These are phyloP conservation scores for Colletotrichum limetticola DNA, from an alignment of 2,329 filamentous ascomycete genomes.

Conservation along the genomic window DNA sequence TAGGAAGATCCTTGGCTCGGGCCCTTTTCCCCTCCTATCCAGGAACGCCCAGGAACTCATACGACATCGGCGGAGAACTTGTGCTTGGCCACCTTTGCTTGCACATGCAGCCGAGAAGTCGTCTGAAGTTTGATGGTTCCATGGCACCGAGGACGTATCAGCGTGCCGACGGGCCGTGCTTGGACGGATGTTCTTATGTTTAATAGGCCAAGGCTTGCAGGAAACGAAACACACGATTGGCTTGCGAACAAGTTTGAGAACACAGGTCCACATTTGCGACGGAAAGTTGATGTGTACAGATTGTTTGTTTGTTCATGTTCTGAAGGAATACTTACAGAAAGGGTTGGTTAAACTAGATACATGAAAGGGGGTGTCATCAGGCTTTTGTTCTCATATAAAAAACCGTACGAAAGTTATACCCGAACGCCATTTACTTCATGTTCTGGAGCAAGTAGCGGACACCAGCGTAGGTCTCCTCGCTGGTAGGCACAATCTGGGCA, in stretches of 20 bases:
- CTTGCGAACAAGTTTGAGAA: not conserved
- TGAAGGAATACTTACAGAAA: not conserved
- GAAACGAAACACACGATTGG: not conserved
- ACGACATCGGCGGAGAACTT: not conserved
- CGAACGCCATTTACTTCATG: constrained; percentile 43
- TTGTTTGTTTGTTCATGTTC: not conserved
- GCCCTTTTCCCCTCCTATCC: not conserved
- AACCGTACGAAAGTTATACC: too few relatives aligned
- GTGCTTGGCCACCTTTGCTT: too few relatives aligned
- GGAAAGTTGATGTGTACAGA: not conserved
- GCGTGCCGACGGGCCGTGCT: not conserved
- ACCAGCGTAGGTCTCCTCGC: constrained; percentile 55
- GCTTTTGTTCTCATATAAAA: too few relatives aligned
- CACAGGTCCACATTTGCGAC: not conserved
- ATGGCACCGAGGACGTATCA: constrained; percentile 20
- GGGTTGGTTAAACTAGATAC: not conserved
- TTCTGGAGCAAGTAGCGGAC: constrained; percentile 69
- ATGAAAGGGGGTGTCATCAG: not conserved
- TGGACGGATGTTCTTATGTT: not conserved
- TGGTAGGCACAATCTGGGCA: constrained; percentile 53
- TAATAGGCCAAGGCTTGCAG: not conserved
- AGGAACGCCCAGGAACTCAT: not conserved
- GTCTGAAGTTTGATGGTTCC: constrained; percentile 9
- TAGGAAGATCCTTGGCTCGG: not conserved
- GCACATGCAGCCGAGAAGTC: constrained; percentile 14